Evolutionary conservation across 768 basidiomycete genomes (phyloP).

Genomic region (Leccinellum luteum): DNA sequence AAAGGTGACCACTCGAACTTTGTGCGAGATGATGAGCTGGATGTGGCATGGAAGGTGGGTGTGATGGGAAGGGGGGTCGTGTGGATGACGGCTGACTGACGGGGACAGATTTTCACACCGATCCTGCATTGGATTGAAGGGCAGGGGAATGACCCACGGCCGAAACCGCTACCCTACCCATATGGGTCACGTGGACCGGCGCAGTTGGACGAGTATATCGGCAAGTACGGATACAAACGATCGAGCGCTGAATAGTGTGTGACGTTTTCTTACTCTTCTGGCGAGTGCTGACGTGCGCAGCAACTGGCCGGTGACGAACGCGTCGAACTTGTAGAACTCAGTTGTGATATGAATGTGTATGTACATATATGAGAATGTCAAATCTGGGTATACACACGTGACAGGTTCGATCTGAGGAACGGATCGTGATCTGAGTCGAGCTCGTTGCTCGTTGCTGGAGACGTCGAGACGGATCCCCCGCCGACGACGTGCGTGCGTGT

Average conservation of each 20-base stretch:
- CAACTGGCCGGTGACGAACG: constrained; percentile 26
- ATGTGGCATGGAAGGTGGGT: constrained; percentile 94
- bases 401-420: constrained; percentile 26
- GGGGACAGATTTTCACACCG: constrained; percentile 83
- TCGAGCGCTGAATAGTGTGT: constrained; percentile 56
- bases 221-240: constrained; percentile 75
- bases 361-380: neutral
- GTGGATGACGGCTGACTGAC: constrained; percentile 5
- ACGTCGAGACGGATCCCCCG: constrained; percentile 27
- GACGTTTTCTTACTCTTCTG: neutral
- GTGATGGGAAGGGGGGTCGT: neutral
- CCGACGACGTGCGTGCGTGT: constrained; percentile 23
- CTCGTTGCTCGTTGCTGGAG: constrained; percentile 11
- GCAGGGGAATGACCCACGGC: constrained; percentile 50
- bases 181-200: constrained; percentile 97
- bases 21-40: constrained; percentile 95
- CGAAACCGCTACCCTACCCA: constrained; percentile 58
- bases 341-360: too few species aligned
- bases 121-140: constrained; percentile 97
- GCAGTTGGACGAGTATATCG: constrained; percentile 73
- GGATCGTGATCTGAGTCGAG: constrained; percentile 27
- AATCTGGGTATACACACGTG: constrained; percentile 22
- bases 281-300: constrained; percentile 9
- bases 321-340: constrained; percentile 28
- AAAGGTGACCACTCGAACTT: constrained; percentile 99